Evolutionary conservation across 1,284 basidiomycete species (phyloP), one percentile per base, ranked within the genome.

Genomic region (Cryptococcus wingfieldii): DNA sequence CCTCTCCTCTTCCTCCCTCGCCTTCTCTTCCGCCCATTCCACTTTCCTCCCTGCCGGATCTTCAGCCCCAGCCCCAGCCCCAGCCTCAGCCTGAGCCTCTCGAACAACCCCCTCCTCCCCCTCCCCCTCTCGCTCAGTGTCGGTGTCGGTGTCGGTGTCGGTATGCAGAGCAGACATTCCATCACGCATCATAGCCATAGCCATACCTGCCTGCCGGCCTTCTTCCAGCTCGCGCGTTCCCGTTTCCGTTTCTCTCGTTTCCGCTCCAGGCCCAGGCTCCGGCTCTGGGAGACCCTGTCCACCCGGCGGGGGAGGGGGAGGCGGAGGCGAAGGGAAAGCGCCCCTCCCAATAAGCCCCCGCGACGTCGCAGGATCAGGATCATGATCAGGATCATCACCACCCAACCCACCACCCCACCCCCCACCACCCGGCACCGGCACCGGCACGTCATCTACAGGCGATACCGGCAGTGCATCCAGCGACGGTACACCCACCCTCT

Each of bases 21-120:
- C 50, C 27, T 42, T 55, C 10, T 59, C 47, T 42, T 48, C 58
- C 44, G 49, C 47, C n/a, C n/a, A n/a, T n/a, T n/a, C n/a, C 18
- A 12, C 18, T 38, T 49, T 4, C 38, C 47, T 19, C 25, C 50
- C 42, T 34, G 47, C 49, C 14, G 41, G 27, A n/a, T 59, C 57
- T 18, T n/a, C n/a, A n/a, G n/a, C n/a, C n/a, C n/a, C n/a, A n/a
- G n/a, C n/a, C n/a, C n/a, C n/a, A n/a, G n/a, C n/a, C n/a, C n/a
- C n/a, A n/a, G n/a, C n/a, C n/a, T n/a, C n/a, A n/a, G n/a, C n/a
- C n/a, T 54, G 46, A 4, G 25, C 46, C 27, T 41, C 10, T 18
- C 49, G n/a, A 12, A 44, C 47, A n/a, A 47, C 51, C 19, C 45
- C 41, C 6, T 43, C 23, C 34, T 47, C 39, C 37, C 47, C 58